Evolutionary conservation across 75 land plant species (phyloP), one percentile per base, ranked within the genome.

Genomic region (Larix kaempferi): DNA sequence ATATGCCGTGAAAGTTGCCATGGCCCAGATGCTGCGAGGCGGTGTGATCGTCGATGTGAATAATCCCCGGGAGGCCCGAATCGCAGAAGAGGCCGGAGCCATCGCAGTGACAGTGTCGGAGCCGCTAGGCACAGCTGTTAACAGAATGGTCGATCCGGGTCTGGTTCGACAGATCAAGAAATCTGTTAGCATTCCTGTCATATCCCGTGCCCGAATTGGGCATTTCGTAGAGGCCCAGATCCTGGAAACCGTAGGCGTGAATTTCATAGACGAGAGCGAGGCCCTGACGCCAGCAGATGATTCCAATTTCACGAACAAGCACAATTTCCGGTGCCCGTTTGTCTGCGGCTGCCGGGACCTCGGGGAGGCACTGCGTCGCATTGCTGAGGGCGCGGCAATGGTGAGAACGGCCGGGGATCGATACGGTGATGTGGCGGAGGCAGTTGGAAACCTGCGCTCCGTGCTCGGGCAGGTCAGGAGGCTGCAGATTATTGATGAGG

Each of bases 401-500:
- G 74, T 82, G 25, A 37, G 83, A 16, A 82, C 52, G 2, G 73
- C 39, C 5, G 73, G 73, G 23, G 78, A 71, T 15, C 78, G 86
- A 5, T 52, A 76, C 7, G 92, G 92, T 17, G 77, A 85, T 55
- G 58, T 91, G 11, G 84, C 77, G 17, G 84, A 81, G 69, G 84
- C 90, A 1, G 90, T 91, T 49, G 33, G 82, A 27, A 83, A 78
- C 59, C 85, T 90, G 56, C 74, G 93, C 75, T 57, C 85, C 0
- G 80, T 91, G 35, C 82, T 91, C 63, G 90, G 92, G 6, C 90
- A 83, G 12, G 90, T 91, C 2, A 66, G 92, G 78, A 57, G 63
- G 67, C 76, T 91, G 54, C 86, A 73, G 26, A 87, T 78, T 78
- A 81, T 89, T 76, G 93, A 91, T 11, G 92, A 91, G 26, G 92